Conservation (phyloP, 2,329 filamentous ascomycete genomes). For the Emergomyces pasteurianus region DNA sequence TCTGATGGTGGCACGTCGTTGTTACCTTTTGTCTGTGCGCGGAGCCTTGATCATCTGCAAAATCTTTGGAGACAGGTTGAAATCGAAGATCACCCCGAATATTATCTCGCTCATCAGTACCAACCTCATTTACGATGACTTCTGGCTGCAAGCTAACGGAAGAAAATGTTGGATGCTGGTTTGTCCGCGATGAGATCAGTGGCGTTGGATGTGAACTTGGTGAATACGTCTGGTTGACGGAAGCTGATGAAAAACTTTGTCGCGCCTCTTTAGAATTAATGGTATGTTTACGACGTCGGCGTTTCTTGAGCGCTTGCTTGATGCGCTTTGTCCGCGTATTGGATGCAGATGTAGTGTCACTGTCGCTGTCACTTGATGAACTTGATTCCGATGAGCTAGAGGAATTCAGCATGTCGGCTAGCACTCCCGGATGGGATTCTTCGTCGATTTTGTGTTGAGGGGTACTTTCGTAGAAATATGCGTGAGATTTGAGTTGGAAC, state of each 20-base stretch:
- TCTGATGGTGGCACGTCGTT: constrained; percentile 29
- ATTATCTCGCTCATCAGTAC: constrained; percentile 35
- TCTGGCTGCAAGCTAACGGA: not conserved
- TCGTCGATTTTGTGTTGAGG: constrained; percentile 89
- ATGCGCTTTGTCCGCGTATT: constrained; percentile 58
- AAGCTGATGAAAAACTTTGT: constrained; percentile 32
- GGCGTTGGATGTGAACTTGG: constrained; percentile 8
- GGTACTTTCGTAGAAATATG: constrained; percentile 85
- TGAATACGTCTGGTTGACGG: constrained; percentile 30
- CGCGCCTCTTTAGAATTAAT: constrained; percentile 53
- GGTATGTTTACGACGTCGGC: constrained; percentile 66
- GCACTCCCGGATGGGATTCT: constrained; percentile 73
- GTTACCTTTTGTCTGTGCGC: constrained; percentile 27
- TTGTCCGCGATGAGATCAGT: not conserved
- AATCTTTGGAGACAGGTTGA: constrained; percentile 33
- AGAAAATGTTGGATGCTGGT: not conserved
- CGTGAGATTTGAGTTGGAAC: constrained; percentile 85
- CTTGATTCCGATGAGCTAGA: constrained; percentile 44
- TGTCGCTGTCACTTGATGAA: constrained; percentile 48
- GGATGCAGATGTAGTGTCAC: constrained; percentile 54
- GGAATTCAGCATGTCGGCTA: constrained; percentile 68
- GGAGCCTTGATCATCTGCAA: constrained; percentile 12
- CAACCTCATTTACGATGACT: constrained; percentile 44
- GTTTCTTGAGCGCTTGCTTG: constrained; percentile 59
- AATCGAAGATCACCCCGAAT: constrained; percentile 10